phyloP scores from a whole-genome alignment of 306 rosid genomes.

The Gastrolobium villosum region DNA sequence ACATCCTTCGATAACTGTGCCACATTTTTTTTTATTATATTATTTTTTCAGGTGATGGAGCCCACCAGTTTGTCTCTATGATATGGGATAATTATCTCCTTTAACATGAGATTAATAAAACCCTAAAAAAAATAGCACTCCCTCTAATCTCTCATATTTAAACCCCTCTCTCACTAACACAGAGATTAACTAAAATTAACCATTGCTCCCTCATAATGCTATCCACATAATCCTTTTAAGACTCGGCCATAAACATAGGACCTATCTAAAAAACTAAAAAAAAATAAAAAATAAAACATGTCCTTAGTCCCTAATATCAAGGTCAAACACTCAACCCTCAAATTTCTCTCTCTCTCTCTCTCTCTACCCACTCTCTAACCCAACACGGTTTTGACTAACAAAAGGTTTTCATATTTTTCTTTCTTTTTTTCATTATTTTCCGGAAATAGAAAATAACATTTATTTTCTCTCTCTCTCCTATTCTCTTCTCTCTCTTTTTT shows the following conservation, averaged over 20 bases:
- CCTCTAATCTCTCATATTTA: background rate
- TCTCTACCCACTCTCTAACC: constrained; percentile 55
- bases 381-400: constrained; percentile 64
- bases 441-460: constrained; percentile 48
- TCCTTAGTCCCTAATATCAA: constrained; percentile 41
- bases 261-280: constrained; percentile 50
- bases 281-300: constrained; percentile 45
- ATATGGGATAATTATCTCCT: too few species aligned
- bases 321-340: constrained; percentile 69
- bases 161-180: background rate
- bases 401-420: constrained; percentile 37
- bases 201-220: constrained; percentile 25
- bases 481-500: constrained; percentile 22
- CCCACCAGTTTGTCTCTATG: too few species aligned
- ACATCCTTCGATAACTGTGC: too few species aligned
- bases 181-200: constrained; percentile 52
- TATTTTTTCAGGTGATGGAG: too few species aligned
- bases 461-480: constrained; percentile 25
- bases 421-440: constrained; percentile 43
- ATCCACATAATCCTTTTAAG: constrained; percentile 58
- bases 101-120: too few species aligned
- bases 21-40: too few species aligned
- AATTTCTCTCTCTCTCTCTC: constrained; percentile 44
- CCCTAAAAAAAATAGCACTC: background rate
- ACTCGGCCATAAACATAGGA: constrained; percentile 61